phyloP scores from a whole-genome alignment of 768 basidiomycete species.

The Boletus reticuloceps region DNA sequence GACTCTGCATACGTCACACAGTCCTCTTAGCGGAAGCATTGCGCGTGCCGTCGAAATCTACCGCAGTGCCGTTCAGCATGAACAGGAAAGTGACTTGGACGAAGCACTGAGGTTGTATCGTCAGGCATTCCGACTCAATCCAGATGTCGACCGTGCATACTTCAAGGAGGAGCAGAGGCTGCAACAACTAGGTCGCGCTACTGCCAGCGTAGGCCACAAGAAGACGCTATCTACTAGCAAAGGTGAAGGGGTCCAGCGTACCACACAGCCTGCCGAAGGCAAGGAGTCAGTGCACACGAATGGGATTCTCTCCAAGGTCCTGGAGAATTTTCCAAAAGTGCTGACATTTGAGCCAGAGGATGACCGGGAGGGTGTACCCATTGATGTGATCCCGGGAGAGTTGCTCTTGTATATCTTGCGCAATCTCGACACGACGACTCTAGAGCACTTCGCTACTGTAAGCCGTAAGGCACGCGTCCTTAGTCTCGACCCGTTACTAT shows the following conservation, averaged over 20 bases:
- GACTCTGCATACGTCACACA: conserved; percentile 20
- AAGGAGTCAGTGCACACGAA: conserved; percentile 16
- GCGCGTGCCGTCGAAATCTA: conserved; percentile 63
- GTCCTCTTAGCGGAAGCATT: conserved; percentile 35
- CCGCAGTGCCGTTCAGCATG: conserved; percentile 63
- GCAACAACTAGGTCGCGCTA: conserved; percentile 9
- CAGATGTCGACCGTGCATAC: conserved; percentile 74
- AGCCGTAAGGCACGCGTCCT: conserved; percentile 74
- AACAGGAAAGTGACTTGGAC: conserved; percentile 73
- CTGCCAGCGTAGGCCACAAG: conserved; percentile 50
- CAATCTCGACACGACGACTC: conserved; percentile 57
- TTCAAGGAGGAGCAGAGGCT: conserved; percentile 48
- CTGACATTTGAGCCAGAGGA: conserved; percentile 68
- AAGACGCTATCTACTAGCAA: conserved; percentile 81
- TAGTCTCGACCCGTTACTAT: conserved; percentile 65
- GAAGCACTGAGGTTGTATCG: conserved; percentile 76
- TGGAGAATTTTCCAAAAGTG: conserved; percentile 46
- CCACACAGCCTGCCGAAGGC: conserved; percentile 57
- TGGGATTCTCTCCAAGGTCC: conserved; percentile 46
- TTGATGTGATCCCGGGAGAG: conserved; percentile 73
- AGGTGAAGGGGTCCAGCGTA: conserved; percentile 54
- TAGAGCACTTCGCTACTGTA: conserved; percentile 77
- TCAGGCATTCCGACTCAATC: conserved; percentile 73
- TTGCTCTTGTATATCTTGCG: conserved; percentile 66
- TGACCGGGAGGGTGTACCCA: conserved; percentile 52